These are phyloP conservation scores for Emericellopsis terricola DNA, from an alignment of 495 filamentous ascomycete genomes.

Conservation along the genomic window DNA sequence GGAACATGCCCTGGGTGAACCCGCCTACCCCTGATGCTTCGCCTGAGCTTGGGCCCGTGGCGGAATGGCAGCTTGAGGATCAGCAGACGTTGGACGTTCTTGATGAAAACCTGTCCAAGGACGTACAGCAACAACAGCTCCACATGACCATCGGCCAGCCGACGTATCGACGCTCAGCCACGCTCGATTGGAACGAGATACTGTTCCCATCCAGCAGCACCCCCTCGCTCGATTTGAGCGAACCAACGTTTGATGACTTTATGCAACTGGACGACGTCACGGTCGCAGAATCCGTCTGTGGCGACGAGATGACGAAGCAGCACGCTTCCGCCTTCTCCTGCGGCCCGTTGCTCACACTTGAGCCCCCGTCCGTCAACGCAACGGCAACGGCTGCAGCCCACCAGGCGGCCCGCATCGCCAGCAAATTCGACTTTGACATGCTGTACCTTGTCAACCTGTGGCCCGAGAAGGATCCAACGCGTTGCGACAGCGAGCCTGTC, in stretches of 20 bases:
- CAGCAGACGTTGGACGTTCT: conserved; percentile 9
- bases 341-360: conserved; percentile 10
- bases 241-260: conserved; percentile 28
- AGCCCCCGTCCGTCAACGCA: conserved; percentile 10
- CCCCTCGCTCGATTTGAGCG: conserved; percentile 14
- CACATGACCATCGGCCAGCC: too few relatives aligned
- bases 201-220: conserved; percentile 1
- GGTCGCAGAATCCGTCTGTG: conserved; percentile 17
- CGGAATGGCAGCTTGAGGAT: conserved; percentile 1
- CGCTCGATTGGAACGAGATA: background rate
- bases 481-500: background rate
- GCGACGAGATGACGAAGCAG: too few relatives aligned
- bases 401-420: conserved; percentile 22
- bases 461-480: conserved; percentile 8
- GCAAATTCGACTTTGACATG: conserved; percentile 20
- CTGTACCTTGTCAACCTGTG: conserved; percentile 26
- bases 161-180: background rate
- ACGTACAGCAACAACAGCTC: background rate
- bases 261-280: conserved; percentile 26
- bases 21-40: conserved; percentile 7
- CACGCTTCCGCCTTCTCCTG: too few relatives aligned
- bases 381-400: conserved; percentile 18
- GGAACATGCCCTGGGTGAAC: too few relatives aligned
- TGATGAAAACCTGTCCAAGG: conserved; percentile 1
- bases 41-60: conserved; percentile 8